Conservation (phyloP, 176 grass and related monocot genomes). For the Carex littledalei region DNA sequence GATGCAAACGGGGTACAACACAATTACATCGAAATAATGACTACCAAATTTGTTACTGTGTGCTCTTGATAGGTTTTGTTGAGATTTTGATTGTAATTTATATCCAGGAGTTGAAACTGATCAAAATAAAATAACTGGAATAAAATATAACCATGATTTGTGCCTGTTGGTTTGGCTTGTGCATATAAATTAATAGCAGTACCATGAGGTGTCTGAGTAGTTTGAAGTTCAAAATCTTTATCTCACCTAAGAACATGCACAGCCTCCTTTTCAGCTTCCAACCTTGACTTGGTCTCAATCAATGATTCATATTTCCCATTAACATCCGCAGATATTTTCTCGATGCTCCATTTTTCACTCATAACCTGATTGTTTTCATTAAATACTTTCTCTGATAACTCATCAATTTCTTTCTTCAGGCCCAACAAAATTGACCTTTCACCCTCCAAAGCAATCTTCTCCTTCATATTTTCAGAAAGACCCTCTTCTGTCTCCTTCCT, state of each 20-base stretch:
- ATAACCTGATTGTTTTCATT: constrained; percentile 44
- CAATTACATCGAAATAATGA: not conserved
- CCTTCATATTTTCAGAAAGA: constrained; percentile 48
- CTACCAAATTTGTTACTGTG: not conserved
- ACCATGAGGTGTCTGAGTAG: not conserved
- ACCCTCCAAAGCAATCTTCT: constrained; percentile 48
- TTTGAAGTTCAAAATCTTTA: not conserved
- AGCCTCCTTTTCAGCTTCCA: constrained; percentile 88
- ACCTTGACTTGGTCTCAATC: constrained; percentile 60
- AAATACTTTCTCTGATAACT: constrained; percentile 47
- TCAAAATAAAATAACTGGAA: not conserved
- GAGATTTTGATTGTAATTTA: not conserved
- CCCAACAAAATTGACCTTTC: constrained; percentile 38
- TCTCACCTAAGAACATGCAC: constrained; percentile 77
- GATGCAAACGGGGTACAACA: not conserved
- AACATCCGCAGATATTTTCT: constrained; percentile 43
- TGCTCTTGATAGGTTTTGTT: not conserved
- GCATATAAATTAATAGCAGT: not conserved
- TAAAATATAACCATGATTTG: not conserved
- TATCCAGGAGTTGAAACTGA: not conserved
- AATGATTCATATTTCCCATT: constrained; percentile 50
- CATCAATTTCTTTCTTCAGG: constrained; percentile 69
- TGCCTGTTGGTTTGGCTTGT: not conserved
- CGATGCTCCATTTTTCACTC: constrained; percentile 42
- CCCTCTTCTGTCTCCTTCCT: constrained; percentile 34